Conservation (phyloP, 192 early-diverging fungal species). For the Allomyces javanicus region DNA sequence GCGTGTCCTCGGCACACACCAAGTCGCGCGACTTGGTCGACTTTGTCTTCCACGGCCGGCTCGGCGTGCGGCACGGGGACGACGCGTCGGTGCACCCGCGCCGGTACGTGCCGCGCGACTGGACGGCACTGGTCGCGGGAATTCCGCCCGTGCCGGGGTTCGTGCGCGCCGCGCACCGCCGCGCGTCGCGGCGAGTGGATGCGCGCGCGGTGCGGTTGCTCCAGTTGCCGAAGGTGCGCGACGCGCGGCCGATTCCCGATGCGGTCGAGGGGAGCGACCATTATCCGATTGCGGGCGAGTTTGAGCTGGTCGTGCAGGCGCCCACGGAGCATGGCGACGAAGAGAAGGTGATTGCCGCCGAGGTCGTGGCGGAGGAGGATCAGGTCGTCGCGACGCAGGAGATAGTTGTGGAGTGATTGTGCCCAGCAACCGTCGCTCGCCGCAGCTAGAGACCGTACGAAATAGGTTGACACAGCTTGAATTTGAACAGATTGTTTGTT, state of each 20-base stretch:
- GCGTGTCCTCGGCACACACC: not conserved
- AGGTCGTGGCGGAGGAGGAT: no score
- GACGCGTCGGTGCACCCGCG: not conserved
- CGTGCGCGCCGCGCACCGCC: not conserved
- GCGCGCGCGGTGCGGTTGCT: not conserved
- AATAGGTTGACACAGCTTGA: no score
- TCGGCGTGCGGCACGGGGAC: not conserved
- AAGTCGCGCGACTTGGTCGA: not conserved
- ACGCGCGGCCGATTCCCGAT: not conserved
- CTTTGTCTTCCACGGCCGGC: not conserved
- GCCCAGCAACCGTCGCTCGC: no score
- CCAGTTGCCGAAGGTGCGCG: not conserved
- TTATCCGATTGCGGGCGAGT: not conserved
- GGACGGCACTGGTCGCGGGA: not conserved
- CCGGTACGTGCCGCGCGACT: not conserved
- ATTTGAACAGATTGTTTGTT: no score
- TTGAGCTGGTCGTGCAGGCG: not conserved
- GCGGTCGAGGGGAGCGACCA: not conserved
- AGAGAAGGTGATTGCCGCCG: no score
- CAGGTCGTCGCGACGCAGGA: no score
- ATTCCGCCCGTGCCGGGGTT: not conserved
- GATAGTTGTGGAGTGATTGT: no score
- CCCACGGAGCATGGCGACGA: no score
- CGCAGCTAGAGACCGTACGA: no score
- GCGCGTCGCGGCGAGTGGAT: no score